Conservation (phyloP, 2,329 filamentous ascomycete species). For the Penicillium sp. region DNA sequence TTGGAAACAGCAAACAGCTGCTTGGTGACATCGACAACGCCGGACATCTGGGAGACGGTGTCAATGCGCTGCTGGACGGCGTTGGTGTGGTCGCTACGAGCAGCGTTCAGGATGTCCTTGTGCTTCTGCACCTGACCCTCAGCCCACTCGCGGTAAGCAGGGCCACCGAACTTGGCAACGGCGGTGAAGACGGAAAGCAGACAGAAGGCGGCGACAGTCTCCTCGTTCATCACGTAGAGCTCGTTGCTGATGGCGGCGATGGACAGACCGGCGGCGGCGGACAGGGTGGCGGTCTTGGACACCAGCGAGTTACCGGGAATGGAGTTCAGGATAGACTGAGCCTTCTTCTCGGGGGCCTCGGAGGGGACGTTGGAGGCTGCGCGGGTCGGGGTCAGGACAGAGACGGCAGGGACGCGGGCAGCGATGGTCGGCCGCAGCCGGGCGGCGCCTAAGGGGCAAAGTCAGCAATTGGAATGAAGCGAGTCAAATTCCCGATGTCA, state of each 20-base stretch:
- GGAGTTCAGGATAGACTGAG: slow-evolving; percentile 87
- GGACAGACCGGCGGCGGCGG: slow-evolving; percentile 81
- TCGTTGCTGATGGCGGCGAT: slow-evolving; percentile 98
- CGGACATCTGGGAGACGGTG: slow-evolving; percentile 88
- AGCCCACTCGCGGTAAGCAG: slow-evolving; percentile 88
- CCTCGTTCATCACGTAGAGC: slow-evolving; percentile 99
- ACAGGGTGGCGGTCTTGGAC: slow-evolving; percentile 96
- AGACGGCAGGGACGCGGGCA: slow-evolving; percentile 70
- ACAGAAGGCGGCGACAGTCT: slow-evolving; percentile 89
- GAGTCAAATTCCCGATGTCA: slow-evolving; percentile 18
- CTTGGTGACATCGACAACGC: slow-evolving; percentile 96
- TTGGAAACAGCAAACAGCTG: slow-evolving; percentile 95
- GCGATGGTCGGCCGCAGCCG: slow-evolving; percentile 79
- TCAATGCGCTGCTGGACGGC: slow-evolving; percentile 92
- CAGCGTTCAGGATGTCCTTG: slow-evolving; percentile 89
- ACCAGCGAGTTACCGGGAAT: slow-evolving; percentile 87
- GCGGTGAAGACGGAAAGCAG: slow-evolving; percentile 88
- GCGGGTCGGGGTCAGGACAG: slow-evolving; percentile 62
- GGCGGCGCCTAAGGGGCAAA: slow-evolving; percentile 64
- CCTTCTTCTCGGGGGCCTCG: slow-evolving; percentile 93
- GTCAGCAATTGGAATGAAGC: slow-evolving; percentile 30
- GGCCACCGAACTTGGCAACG: slow-evolving; percentile 88
- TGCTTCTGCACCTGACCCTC: slow-evolving; percentile 85
- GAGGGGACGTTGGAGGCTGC: slow-evolving; percentile 70
- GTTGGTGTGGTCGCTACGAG: slow-evolving; percentile 87